Percentiles rank a stretch among this genome's conserved stretches.
These are phyloP conservation scores for Aegilops speltoides DNA, from an alignment of 176 grass and related monocot species.

Conservation along the genomic window DNA sequence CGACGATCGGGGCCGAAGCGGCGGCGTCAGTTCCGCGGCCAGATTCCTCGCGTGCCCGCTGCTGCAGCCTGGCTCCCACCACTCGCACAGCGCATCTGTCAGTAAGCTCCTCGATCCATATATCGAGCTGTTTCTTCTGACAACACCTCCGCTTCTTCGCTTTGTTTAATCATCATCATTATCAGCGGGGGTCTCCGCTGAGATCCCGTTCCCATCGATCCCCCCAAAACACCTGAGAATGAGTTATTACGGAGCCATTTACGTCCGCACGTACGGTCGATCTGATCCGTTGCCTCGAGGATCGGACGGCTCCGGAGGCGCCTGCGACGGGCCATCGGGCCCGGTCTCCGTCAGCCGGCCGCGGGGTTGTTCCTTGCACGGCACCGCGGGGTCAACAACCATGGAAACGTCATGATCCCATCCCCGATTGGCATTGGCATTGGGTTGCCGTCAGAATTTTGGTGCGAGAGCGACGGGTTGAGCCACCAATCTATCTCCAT, in stretches of 20 bases:
- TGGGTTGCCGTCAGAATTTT: not conserved
- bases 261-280: not conserved
- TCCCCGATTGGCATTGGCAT: not conserved
- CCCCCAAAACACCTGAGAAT: not conserved
- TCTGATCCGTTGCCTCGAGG: not conserved
- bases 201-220: not conserved
- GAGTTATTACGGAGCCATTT: too few relatives aligned
- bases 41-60: not conserved
- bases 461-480: not conserved
- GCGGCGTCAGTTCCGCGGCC: not conserved
- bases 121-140: not conserved
- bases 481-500: not conserved
- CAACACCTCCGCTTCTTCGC: not conserved
- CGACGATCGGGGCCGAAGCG: not conserved
- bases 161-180: not conserved
- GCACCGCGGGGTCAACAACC: not conserved
- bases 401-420: not conserved
- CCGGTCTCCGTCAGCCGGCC: not conserved
- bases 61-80: not conserved
- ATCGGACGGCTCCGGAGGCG: not conserved
- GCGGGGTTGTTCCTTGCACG: not conserved
- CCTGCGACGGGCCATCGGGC: not conserved
- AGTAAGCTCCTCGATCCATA: not conserved
- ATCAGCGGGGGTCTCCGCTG: not conserved
- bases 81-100: not conserved